Conservation (phyloP, 768 basidiomycete species). For the Boletus bicolor region DNA sequence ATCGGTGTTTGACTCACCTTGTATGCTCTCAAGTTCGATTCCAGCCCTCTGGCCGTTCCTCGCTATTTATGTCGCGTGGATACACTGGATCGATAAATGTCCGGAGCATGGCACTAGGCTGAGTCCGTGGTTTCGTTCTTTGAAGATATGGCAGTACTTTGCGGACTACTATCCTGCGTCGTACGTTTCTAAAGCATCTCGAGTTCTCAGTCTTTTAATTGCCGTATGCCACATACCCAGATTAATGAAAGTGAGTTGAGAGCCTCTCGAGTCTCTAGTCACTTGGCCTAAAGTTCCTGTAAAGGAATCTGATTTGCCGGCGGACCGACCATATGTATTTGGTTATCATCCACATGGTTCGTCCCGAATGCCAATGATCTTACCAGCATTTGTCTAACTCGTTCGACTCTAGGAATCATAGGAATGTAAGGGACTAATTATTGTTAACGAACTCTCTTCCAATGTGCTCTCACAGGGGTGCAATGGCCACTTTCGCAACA, state of each 20-base stretch:
- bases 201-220: neutral
- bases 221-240: neutral
- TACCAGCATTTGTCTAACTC: neutral
- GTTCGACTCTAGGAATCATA: conserved; percentile 72
- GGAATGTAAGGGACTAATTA: conserved; percentile 69
- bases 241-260: conserved; percentile 35
- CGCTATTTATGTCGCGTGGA: conserved; percentile 76
- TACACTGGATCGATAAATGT: conserved; percentile 67
- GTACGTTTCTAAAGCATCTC: conserved; percentile 47
- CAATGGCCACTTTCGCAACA: conserved; percentile 92
- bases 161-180: conserved; percentile 89
- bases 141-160: conserved; percentile 82
- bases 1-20: neutral
- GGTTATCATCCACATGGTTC: conserved; percentile 97
- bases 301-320: conserved; percentile 82
- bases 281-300: neutral
- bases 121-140: conserved; percentile 69
- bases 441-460: neutral
- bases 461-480: conserved; percentile 57
- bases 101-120: conserved; percentile 72
- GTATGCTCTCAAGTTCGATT: conserved; percentile 59
- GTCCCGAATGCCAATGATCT: conserved; percentile 17
- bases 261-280: neutral
- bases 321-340: conserved; percentile 93
- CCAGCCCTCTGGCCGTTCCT: conserved; percentile 88